phyloP scores from a whole-genome alignment of 306 rosid species.

The peach (Prunus persica) region Prunus_persica_NCBIv2 NC_034009.1:2632001-2632500 shows the following conservation, averaged over 20 bases:
- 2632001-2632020: too few relatives aligned
- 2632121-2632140: background rate
- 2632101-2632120: background rate
- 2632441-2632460: background rate
- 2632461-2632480: slow-evolving; percentile 20
- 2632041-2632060: background rate
- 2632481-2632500: slow-evolving; percentile 51
- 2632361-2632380: background rate
- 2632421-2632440: background rate
- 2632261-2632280: background rate
- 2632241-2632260: background rate
- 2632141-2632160: background rate
- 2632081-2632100: background rate
- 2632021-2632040: background rate
- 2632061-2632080: background rate
- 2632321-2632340: background rate
- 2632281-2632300: background rate
- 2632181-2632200: background rate
- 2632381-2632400: too few relatives aligned
- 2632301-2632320: background rate
- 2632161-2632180: background rate
- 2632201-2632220: background rate
- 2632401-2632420: slow-evolving; percentile 3
- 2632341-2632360: background rate
- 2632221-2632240: background rate